A percentile compares a stretch with the other conserved stretches of the same genome.
Conservation (phyloP, 768 basidiomycete species). For the Mycena galericulata region DNA sequence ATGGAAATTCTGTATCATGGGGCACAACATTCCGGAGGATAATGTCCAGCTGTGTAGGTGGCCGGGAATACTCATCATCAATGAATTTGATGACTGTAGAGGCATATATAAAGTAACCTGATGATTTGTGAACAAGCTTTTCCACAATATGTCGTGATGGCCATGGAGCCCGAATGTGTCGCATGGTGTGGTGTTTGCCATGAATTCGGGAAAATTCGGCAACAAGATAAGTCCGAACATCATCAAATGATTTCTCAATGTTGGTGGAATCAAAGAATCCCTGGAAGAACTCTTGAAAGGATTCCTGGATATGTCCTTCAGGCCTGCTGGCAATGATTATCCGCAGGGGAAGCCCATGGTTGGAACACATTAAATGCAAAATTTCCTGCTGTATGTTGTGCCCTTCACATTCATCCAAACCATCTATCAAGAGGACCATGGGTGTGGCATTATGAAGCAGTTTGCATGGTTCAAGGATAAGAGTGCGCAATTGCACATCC, state of each 20-base stretch:
- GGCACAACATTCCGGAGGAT: too few relatives aligned
- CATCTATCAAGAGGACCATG: neutral
- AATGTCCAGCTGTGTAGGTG: neutral
- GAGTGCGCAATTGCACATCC: neutral
- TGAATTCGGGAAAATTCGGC: constrained; percentile 8
- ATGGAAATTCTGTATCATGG: neutral
- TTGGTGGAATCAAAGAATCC: neutral
- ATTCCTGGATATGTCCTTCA: constrained; percentile 4
- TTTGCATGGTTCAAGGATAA: neutral
- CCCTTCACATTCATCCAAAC: too few relatives aligned
- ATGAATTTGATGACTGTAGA: constrained; percentile 2
- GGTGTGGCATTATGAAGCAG: neutral
- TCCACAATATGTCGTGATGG: too few relatives aligned
- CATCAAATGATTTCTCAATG: neutral
- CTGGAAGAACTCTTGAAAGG: neutral
- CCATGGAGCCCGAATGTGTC: neutral
- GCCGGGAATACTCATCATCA: neutral
- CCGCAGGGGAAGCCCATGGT: neutral
- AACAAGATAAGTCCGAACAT: neutral
- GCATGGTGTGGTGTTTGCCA: neutral
- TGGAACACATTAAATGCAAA: neutral
- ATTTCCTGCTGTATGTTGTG: neutral
- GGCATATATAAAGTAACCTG: constrained; percentile 9
- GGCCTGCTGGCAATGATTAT: constrained; percentile 7
- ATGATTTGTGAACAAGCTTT: neutral